Evolutionary conservation across 2,329 filamentous ascomycete genomes (phyloP), one percentile per base, ranked within the genome.

Genomic region (Proliferodiscus dingleyae): DNA sequence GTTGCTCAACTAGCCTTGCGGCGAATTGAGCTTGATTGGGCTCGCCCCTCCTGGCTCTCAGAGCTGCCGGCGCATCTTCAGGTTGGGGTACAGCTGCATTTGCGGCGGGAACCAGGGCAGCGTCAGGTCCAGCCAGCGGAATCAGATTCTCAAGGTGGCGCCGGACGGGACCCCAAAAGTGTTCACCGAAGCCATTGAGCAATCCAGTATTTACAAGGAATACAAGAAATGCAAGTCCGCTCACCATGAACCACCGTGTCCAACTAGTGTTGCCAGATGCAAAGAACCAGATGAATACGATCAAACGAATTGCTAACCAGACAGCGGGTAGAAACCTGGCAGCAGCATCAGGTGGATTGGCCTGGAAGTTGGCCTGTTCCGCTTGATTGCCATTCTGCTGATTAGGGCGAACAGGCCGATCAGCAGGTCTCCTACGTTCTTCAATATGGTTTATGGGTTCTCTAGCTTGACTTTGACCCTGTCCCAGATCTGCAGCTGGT

Each of bases 231-330:
- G 79, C 77, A 24, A 81, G 66, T 5, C 69, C 66, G 33, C 77
- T 66, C 18, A 83, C 71, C 16, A 73, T 73, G 6, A 78, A 56
- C 73, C 75, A 81, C 38, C 79, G 72, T 7, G 71, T 72, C 78
- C 78, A 83, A 56, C 72, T 81, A 2, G 73, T 69, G 36, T 72
- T 70, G 0, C 75, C 73, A 8, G 73, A 72, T 1, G 80, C 82
- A 50, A 84, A 83, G 64, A 81, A 79, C 77, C 78, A 84, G 10
- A 83, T 72, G 59, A 84, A 81, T 5, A 78, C 63, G 9, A 71
- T 67, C 7, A 85, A 64, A 6, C 80, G 73, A 28, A 79, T 65
- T 1, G 82, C 54, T 41, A 83, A 68, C 80, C 80, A 84, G 22
- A 84, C 59, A 42, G 82, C 74, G n/a, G 78, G 78, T 68, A 75